Evolutionary conservation across 2,329 filamentous ascomycete species (phyloP), one percentile per base, ranked within the genome.

Genomic region (Clarireedia paspali): DNA sequence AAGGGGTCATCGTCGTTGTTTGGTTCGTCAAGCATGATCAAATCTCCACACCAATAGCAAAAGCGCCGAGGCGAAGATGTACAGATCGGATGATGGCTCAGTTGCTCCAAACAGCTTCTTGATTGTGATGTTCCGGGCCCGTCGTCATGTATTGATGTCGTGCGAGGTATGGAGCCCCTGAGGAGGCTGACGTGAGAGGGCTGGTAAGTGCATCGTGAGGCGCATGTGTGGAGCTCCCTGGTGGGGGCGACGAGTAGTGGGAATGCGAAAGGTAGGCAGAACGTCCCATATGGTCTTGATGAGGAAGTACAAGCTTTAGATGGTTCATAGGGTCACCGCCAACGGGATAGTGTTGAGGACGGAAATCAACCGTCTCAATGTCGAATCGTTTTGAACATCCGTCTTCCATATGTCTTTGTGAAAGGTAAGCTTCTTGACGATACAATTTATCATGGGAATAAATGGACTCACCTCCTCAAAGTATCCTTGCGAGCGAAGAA

Each of bases 401-500:
- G 64, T 90, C 87, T 69, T 88, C 85, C 75, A 87, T 83, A 64
- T 91, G 87, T 67, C 87, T 91, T 62, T 42, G 6, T 27, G 47
- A 36, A 51, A 47, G 20, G 15, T 40, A 40, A 50, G 53, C 23
- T 47, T 38, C 9, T 9, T 34, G 15, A 7, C n/a, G 15, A 44
- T 44, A 23, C 15, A 17, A 44, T 17, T 23, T 9, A n/a, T 23
- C 23, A 30, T 7, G 48, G 34, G 47, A 4, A 44, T 9, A 34
- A n/a, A 50, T 53, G 47, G 17, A 58, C 61, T 48, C 57, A 89
- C 88, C 89, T 86, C 72, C 84, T 75, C n/a, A 94, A 75, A 1
- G 89, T 94, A 66, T 95, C 89, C 69, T 90, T 91, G 46, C 89
- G 80, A 26, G 88, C 84, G 74, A 95, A 95, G 44, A 79, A 76